Percentiles rank a stretch among this genome's conserved stretches.
phyloP scores from a whole-genome alignment of 352 stramenopile species.

The Phytophthora pluvialis region DNA sequence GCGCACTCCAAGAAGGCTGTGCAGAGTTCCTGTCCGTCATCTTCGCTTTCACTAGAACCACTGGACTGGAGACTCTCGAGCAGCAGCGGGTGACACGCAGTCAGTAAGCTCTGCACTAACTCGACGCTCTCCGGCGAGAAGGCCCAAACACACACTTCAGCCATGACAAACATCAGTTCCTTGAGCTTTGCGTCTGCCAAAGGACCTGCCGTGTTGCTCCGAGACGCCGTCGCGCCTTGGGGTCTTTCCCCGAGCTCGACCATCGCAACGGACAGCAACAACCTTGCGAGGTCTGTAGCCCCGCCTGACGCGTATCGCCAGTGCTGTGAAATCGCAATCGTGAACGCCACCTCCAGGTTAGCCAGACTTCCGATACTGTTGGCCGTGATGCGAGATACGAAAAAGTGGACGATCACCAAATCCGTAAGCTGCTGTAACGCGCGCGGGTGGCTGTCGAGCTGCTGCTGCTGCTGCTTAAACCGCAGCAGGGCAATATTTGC shows the following conservation, averaged over 20 bases:
- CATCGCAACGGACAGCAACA: constrained; percentile 21
- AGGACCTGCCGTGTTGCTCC: not conserved
- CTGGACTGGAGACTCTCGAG: constrained; percentile 27
- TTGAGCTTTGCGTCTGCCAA: constrained; percentile 9
- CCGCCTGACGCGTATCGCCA: constrained; percentile 20
- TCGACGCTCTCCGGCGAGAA: constrained; percentile 31
- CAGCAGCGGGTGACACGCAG: constrained; percentile 26
- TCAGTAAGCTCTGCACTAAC: constrained; percentile 34
- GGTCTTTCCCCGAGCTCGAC: not conserved
- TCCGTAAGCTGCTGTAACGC: constrained; percentile 35
- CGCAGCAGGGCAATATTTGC: constrained; percentile 1
- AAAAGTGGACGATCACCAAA: constrained; percentile 29
- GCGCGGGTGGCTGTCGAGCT: constrained; percentile 13
- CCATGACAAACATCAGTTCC: constrained; percentile 39
- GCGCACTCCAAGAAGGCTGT: constrained; percentile 24
- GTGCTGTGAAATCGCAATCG: constrained; percentile 29
- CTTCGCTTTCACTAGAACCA: constrained; percentile 4
- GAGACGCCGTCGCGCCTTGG: not conserved
- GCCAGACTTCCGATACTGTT: constrained; percentile 2
- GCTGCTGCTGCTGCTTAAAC: constrained; percentile 23
- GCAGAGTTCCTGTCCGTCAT: constrained; percentile 23
- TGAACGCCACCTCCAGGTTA: constrained; percentile 19
- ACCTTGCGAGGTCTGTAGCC: constrained; percentile 20
- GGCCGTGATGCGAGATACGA: constrained; percentile 20
- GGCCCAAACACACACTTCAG: constrained; percentile 40